phyloP scores from a whole-genome alignment of 2,329 filamentous ascomycete species.

The Penicillium sumatraense region DNA sequence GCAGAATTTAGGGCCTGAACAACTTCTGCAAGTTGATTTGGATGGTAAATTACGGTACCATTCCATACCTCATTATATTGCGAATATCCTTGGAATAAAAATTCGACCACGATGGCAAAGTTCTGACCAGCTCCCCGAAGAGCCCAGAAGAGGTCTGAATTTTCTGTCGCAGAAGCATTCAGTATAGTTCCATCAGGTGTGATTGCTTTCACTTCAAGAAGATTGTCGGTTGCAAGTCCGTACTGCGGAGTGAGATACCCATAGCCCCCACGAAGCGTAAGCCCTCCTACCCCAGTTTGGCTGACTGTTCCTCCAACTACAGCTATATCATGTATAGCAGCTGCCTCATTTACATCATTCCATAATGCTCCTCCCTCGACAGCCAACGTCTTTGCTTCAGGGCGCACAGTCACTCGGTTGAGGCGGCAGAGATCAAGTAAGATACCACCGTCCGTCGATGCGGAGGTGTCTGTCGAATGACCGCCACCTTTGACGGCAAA shows the following conservation, averaged over 20 bases:
- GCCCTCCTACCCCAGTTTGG: slow-evolving; percentile 64
- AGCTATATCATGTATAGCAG: neutral
- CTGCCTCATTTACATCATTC: neutral
- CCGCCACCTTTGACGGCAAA: neutral
- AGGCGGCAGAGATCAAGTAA: slow-evolving; percentile 10
- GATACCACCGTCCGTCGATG: neutral
- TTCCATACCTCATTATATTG: neutral
- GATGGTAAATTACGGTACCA: neutral
- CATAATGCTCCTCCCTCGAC: neutral
- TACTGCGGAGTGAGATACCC: slow-evolving; percentile 58
- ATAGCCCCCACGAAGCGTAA: slow-evolving; percentile 62
- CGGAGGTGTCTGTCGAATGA: neutral
- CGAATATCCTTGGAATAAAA: slow-evolving; percentile 25
- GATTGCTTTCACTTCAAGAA: slow-evolving; percentile 44
- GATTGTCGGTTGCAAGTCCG: slow-evolving; percentile 58
- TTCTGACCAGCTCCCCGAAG: slow-evolving; percentile 49
- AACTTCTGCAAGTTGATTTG: slow-evolving; percentile 18
- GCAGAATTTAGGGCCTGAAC: slow-evolving; percentile 29
- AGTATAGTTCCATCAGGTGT: slow-evolving; percentile 43
- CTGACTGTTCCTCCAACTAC: slow-evolving; percentile 51
- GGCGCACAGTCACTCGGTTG: slow-evolving; percentile 30
- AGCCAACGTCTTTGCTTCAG: slow-evolving; percentile 27
- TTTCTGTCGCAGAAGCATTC: slow-evolving; percentile 45
- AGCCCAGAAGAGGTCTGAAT: slow-evolving; percentile 55
- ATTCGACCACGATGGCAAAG: slow-evolving; percentile 51